These are phyloP conservation scores for Berkeleyomyces rouxiae DNA, from an alignment of 2,329 filamentous ascomycete species.

Conservation along the genomic window DNA sequence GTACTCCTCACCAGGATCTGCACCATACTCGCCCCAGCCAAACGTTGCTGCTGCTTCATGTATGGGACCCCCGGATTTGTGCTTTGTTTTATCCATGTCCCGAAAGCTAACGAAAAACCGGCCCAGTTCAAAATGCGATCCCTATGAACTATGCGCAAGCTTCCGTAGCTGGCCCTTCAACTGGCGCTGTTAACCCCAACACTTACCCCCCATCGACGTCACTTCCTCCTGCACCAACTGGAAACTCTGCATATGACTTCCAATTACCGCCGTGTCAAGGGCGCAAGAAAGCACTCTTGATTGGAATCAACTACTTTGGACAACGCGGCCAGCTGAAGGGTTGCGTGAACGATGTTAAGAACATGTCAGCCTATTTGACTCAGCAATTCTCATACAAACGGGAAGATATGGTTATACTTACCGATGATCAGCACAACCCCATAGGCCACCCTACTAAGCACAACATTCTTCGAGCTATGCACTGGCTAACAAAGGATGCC, in stretches of 20 bases:
- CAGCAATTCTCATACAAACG: slow-evolving; percentile 82
- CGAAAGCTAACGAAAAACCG: no score
- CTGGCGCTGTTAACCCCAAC: slow-evolving; percentile 47
- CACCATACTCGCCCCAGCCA: slow-evolving; percentile 6
- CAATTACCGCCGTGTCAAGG: slow-evolving; percentile 49
- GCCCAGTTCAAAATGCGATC: neutral
- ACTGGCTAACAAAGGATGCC: slow-evolving; percentile 92
- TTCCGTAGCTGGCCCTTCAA: neutral
- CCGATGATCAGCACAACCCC: slow-evolving; percentile 90
- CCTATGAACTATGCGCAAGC: neutral
- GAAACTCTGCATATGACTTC: slow-evolving; percentile 20
- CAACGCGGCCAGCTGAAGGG: slow-evolving; percentile 80
- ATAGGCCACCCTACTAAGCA: slow-evolving; percentile 95
- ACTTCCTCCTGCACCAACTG: slow-evolving; percentile 18
- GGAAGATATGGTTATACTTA: slow-evolving; percentile 93
- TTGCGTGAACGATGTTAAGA: slow-evolving; percentile 94
- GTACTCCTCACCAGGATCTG: neutral
- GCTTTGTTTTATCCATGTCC: no score
- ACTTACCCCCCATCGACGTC: neutral
- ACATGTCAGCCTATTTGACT: slow-evolving; percentile 84
- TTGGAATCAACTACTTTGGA: slow-evolving; percentile 94
- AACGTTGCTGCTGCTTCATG: neutral
- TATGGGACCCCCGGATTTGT: neutral
- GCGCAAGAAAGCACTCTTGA: slow-evolving; percentile 70
- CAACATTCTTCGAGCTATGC: slow-evolving; percentile 91